Evolutionary conservation across 495 filamentous ascomycete species (phyloP).

Genomic region (Penicillium simplicissimum): DNA sequence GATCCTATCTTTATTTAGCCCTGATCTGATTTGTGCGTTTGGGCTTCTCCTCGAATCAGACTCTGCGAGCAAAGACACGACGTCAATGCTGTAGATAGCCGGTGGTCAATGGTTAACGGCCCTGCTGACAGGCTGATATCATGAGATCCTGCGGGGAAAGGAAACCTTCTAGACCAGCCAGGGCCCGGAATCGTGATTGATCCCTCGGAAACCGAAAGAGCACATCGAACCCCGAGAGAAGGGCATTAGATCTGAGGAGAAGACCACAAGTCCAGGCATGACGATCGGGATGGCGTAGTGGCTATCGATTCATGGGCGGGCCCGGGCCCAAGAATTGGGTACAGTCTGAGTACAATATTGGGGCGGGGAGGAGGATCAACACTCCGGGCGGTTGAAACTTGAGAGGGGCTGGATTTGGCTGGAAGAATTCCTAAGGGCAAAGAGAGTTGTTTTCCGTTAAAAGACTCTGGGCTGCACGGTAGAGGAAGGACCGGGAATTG

Average conservation of each 20-base stretch:
- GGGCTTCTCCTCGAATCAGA: conserved; percentile 3
- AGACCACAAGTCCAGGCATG: neutral
- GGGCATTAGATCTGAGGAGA: neutral
- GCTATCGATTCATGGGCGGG: neutral
- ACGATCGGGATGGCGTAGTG: neutral
- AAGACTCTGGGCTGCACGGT: neutral
- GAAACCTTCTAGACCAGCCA: neutral
- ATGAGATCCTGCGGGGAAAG: neutral
- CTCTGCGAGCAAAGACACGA: neutral
- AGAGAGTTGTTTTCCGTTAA: neutral
- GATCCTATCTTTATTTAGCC: conserved; percentile 10
- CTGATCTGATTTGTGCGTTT: conserved; percentile 9
- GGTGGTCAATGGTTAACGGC: neutral
- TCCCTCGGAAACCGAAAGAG: neutral
- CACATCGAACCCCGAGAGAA: neutral
- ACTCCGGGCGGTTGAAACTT: neutral
- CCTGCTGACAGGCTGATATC: neutral
- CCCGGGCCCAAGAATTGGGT: neutral
- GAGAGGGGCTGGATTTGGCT: neutral
- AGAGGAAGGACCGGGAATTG: conserved; percentile 20
- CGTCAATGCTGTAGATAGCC: neutral
- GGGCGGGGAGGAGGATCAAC: conserved; percentile 6
- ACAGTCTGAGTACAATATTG: too few relatives aligned
- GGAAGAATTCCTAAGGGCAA: conserved; percentile 2
- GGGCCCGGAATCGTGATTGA: neutral